Base-by-base conservation (phyloP, 1,139 yeast species). In the Suhomyces guaymorum region DNA sequence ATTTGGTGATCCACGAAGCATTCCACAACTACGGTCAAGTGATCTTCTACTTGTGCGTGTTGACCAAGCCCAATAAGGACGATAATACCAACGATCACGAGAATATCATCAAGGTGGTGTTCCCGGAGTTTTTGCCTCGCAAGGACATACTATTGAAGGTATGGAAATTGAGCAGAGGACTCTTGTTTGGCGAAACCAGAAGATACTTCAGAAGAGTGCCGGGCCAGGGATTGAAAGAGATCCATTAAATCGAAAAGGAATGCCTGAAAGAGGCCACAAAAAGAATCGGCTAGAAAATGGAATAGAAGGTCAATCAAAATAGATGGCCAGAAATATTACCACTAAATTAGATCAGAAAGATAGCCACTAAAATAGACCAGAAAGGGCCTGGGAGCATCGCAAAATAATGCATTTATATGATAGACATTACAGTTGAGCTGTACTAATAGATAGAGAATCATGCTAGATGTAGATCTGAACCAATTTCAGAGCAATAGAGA, bases 1-100 rank as follows among this genome's bases (percentile, higher is more conserved):
- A 81, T 52, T 54, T 82, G 17, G 77, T 80, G 0, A 76, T 82
- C 20, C 82, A 81, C 48, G 90, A 82, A 52, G 88, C 84, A 1
- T 81, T 82, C 50, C 70, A 67, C 42, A 78, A 80, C 6, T 73
- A 78, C 44, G 75, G 75, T 11, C 78, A 75, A 51, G 86, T 80
- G 7, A 64, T 81, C 1, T 80, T 70, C 49, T 81, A 81, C 49
- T 57, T 82, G 54, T 75, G 82, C 35, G 61, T 81, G 6, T 59
- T 81, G 27, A 69, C 78, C n/a, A 69, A 64, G 29, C 55, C 63
- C 19, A 32, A 33, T 15, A 26, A 35, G 22, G 21, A 16, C 15
- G 32, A 29, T 18, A 6, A 5, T 8, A 17, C 19, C 39, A 32
- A 24, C 25, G 18, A 15, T 5, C 35, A 32, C 24, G 61, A 61